These are phyloP conservation scores for Colletotrichum scovillei DNA, from an alignment of 2,329 filamentous ascomycete genomes.

Conservation along the genomic window DNA sequence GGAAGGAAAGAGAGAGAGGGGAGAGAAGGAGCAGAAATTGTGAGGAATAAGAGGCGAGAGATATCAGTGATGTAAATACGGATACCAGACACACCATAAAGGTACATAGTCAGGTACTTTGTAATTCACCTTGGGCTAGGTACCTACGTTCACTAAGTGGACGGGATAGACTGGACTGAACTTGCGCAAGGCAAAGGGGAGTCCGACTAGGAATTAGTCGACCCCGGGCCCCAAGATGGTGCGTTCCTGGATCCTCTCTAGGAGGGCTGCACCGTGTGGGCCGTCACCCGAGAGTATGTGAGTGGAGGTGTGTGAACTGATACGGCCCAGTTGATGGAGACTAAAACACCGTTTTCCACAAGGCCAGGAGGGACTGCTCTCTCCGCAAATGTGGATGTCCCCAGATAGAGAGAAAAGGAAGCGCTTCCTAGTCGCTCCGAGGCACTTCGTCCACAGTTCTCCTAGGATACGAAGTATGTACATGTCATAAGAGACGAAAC, in stretches of 20 bases:
- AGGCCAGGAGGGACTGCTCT: not conserved
- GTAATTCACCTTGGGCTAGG: too few relatives aligned
- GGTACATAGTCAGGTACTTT: not conserved
- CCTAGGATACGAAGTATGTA: not conserved
- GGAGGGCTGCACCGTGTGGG: not conserved
- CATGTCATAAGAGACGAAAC: not conserved
- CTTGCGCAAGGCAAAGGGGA: not conserved
- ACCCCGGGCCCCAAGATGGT: not conserved
- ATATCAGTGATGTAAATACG: conserved; percentile 14
- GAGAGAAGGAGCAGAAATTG: not conserved
- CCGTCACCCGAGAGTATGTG: not conserved
- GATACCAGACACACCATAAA: not conserved
- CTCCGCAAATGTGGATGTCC: conserved; percentile 6
- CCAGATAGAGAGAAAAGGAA: conserved; percentile 10
- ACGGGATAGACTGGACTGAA: not conserved
- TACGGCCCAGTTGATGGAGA: conserved; percentile 7
- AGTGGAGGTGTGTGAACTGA: conserved; percentile 14
- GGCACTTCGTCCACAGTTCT: not conserved
- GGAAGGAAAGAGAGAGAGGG: not conserved
- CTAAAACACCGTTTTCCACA: conserved; percentile 23
- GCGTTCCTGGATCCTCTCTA: conserved; percentile 4
- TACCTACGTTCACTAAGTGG: not conserved
- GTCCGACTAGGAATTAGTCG: not conserved
- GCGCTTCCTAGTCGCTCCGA: not conserved
- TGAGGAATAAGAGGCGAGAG: conserved; percentile 7